Conservation (phyloP, 2,329 filamentous ascomycete genomes). For the Scedosporium aurantiacum region DNA sequence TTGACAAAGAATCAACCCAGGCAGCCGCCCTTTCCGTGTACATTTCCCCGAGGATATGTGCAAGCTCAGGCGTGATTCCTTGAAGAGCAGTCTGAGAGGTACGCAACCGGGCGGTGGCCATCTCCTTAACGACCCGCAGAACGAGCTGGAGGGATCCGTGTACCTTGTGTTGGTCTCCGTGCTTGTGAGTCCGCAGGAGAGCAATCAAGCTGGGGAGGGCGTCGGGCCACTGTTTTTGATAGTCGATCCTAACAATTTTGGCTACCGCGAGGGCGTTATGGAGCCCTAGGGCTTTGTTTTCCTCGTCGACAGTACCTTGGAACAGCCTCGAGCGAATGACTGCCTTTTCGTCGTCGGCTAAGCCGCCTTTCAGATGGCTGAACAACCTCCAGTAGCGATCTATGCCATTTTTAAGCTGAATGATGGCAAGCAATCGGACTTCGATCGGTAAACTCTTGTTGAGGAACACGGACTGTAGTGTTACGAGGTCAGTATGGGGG, state of each 20-base stretch:
- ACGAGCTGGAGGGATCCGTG: conserved; percentile 65
- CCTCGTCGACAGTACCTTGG: conserved; percentile 66
- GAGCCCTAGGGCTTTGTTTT: conserved; percentile 62
- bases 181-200: conserved; percentile 48
- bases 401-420: conserved; percentile 93
- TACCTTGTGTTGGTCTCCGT: conserved; percentile 54
- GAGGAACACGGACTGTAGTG: conserved; percentile 60
- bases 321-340: conserved; percentile 66
- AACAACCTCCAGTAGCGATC: conserved; percentile 83
- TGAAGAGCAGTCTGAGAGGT: conserved; percentile 68
- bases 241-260: conserved; percentile 84
- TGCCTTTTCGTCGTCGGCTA: conserved; percentile 64
- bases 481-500: neutral
- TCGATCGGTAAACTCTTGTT: conserved; percentile 66
- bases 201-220: conserved; percentile 50
- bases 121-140: conserved; percentile 80
- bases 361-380: conserved; percentile 46
- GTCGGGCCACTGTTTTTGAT: conserved; percentile 71
- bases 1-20: conserved; percentile 53
- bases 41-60: conserved; percentile 67
- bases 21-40: conserved; percentile 62
- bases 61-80: conserved; percentile 67
- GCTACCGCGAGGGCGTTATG: conserved; percentile 83
- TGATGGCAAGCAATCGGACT: conserved; percentile 79
- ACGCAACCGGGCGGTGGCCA: conserved; percentile 67